Base-by-base conservation (phyloP, 2,329 filamentous ascomycete species). In the Chaetomiaceae sp. region DNA sequence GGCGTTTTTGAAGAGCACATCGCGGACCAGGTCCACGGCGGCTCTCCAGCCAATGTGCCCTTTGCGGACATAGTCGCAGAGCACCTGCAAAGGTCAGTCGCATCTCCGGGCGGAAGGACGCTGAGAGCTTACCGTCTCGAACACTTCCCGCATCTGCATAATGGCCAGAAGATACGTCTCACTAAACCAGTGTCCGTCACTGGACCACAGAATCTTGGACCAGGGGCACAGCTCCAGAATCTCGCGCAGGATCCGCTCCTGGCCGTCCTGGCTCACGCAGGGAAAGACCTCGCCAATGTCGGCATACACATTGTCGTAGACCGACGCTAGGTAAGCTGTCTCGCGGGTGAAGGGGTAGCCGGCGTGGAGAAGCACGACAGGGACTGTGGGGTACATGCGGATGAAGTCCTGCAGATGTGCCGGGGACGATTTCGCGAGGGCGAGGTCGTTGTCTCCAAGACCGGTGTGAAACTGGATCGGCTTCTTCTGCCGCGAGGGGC, bases 281-380 rank as follows among this genome's bases (percentile, higher is more conserved):
- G 89, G 89, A 56, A 94, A 95, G 0, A 94, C 85, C 64, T 91
- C 86, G 1, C 90, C 89, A 50, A 95, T 82, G 64, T 95, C 90
- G 12, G 89, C 81, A 65, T 90, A 94, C 1, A 88, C 87, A 64
- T 95, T 92, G 22, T 80, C 75, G 65, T 91, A 94, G 20, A 88
- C 83, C 0, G 81, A 82, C 0, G 89, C 88, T 19, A 95, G 75
- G 65, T 92, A 95, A 0, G 86, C 88, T 0, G 86, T 81, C 69
- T 94, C 88, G 34, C 84, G 79, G 0, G 85, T 89, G 64, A 87
- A 94, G 0, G 90, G 90, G 66, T 95, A 95, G 2, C 88, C 82
- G 0, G 89, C 84, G 65, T 95, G 89, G 2, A 95, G 78, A 8
- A 95, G 72, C 2, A 95, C 85, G 51, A 95, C 85, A 0, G 87